Evolutionary conservation across 306 rosid species (phyloP), one percentile per base, ranked within the genome.

Genomic region (Arachis hypogaea): DNA sequence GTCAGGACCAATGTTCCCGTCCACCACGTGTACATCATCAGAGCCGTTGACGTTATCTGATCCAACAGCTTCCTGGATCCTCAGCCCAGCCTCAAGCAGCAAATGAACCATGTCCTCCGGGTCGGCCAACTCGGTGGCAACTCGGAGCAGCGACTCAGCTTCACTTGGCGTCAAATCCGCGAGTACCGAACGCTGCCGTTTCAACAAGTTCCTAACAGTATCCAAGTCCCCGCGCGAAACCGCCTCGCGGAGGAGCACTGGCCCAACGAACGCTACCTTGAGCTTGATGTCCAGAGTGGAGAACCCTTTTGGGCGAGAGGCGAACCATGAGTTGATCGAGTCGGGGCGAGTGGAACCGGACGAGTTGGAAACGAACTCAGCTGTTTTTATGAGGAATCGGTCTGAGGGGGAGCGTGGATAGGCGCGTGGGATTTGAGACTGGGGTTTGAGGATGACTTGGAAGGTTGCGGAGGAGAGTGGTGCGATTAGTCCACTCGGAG

Each of bases 371-470:
- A 2, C 2, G 65, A 77, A 83, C 68, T 77, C 72, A 3, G 87
- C 80, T 55, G 80, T 80, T 77, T 83, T 85, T 71, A 92, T 64
- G 51, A 92, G 93, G 83, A 92, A 92, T 10, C 86, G 87, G 69
- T 89, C 90, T 29, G 91, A 43, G 6, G 93, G 88, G 14, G 93
- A 89, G 69, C 96, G 96, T 12, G 96, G 97, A 64, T 70, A 87
- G 29, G 87, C 5, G 9, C 61, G 69, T 7, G 97, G 97, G 61
- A 84, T 73, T 9, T 85, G 85, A 29, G 86, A 2, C 65, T 92
- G 93, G 4, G 96, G 92, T 71, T 92, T 92, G 79, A 92, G 96
- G 69, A 92, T 86, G 80, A 92, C 78, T 64, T 87, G 92, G 84
- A 92, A 80, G 45, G 89, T 83, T 79, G 86, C 83, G 59, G 59